Evolutionary conservation across 768 basidiomycete species (phyloP).

Genomic region (Suillus hirtellus): DNA sequence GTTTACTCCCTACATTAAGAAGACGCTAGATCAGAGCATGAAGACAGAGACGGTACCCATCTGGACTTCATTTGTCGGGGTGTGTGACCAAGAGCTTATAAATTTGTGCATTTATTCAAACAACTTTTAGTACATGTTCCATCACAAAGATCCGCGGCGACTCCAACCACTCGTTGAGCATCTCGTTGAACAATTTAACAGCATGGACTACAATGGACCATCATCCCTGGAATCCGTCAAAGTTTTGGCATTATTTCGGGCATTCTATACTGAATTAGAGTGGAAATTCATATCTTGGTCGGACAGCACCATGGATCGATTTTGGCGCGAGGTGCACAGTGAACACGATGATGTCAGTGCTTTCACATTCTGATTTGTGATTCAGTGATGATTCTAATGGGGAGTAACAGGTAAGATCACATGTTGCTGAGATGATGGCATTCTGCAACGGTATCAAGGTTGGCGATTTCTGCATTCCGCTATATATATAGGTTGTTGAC

Average conservation of each 20-base stretch:
- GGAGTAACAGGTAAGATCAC: slow-evolving; percentile 58
- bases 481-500: slow-evolving; percentile 7
- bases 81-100: slow-evolving; percentile 28
- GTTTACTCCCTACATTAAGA: slow-evolving; percentile 67
- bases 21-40: slow-evolving; percentile 67
- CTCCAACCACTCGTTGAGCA: slow-evolving; percentile 78
- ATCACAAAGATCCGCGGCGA: slow-evolving; percentile 80
- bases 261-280: slow-evolving; percentile 71
- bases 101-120: slow-evolving; percentile 7
- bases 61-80: slow-evolving; percentile 81
- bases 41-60: slow-evolving; percentile 80
- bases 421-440: slow-evolving; percentile 73
- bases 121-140: slow-evolving; percentile 65
- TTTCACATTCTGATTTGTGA: slow-evolving; percentile 8
- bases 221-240: slow-evolving; percentile 82
- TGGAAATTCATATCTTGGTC: slow-evolving; percentile 84
- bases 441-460: slow-evolving; percentile 76
- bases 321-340: slow-evolving; percentile 69
- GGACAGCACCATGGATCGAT: slow-evolving; percentile 61
- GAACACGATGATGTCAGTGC: slow-evolving; percentile 76
- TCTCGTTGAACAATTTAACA: slow-evolving; percentile 60
- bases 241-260: slow-evolving; percentile 63
- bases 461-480: slow-evolving; percentile 14
- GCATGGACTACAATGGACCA: slow-evolving; percentile 77
- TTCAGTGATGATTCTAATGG: slow-evolving; percentile 5